These are phyloP conservation scores for Nakazawaea anatomiae DNA, from an alignment of 805 yeast species.

Conservation along the genomic window DNA sequence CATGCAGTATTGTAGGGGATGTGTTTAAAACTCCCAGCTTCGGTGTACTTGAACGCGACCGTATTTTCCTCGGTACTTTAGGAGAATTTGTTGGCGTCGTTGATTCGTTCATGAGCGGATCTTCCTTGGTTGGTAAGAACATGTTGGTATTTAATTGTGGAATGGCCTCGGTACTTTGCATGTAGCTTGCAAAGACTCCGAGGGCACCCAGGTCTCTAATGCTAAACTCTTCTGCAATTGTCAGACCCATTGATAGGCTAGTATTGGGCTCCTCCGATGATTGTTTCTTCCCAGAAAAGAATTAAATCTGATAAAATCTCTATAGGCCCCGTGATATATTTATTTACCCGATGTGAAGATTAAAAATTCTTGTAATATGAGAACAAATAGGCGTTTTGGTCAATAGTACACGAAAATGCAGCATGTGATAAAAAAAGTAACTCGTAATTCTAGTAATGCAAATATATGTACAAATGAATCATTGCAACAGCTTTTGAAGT, in stretches of 20 bases:
- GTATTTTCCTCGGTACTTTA: not conserved
- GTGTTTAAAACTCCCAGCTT: not conserved
- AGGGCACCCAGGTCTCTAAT: constrained; percentile 6
- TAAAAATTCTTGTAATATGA: no score
- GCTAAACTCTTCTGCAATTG: not conserved
- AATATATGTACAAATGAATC: not conserved
- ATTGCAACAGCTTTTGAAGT: constrained; percentile 24
- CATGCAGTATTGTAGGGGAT: not conserved
- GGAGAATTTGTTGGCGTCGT: not conserved
- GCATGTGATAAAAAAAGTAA: no score
- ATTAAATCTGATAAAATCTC: not conserved
- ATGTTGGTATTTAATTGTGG: not conserved
- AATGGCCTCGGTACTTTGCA: not conserved
- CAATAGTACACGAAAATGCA: not conserved
- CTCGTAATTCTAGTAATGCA: no score
- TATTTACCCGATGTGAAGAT: not conserved
- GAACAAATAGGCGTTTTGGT: not conserved
- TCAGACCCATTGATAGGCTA: not conserved
- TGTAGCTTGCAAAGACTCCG: constrained; percentile 7
- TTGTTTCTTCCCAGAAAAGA: no score
- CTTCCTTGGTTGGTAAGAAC: not conserved
- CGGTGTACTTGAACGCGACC: constrained; percentile 1
- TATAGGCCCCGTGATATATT: not conserved
- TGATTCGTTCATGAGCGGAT: not conserved
- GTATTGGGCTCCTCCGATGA: no score